Base-by-base conservation (phyloP, 1,284 basidiomycete species). In the Lentinus polychrous region DNA sequence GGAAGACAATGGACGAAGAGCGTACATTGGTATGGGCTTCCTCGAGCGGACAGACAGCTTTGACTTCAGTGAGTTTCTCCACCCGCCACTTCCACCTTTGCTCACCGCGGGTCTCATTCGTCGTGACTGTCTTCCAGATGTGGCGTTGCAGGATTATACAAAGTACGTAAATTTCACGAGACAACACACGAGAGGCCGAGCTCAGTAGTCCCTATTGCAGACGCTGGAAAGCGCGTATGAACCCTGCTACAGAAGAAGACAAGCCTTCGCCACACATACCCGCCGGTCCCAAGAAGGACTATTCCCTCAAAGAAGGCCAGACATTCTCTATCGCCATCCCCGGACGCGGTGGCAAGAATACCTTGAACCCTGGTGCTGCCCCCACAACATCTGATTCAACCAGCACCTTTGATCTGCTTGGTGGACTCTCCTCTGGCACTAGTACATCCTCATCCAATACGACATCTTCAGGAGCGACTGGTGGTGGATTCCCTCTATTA, bases 21-120 rank as follows among this genome's bases (percentile, higher is more conserved):
- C 93, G 1, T 95, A 92, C 61, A 90, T 97, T 51, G 94, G 94
- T 2, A 86, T 96, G 78, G 93, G 94, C 7, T 97, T 96, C 64
- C 78, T 81, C 15, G 94, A 97, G 64, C 79, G 94, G 22, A 79
- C 88, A 24, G 94, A 96, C 59, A 89, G 89, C 55, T 96, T 96
- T 66, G 93, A 95, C 67, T 95, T 95, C 67, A 92, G 89, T 90
- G 54, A 62, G 86, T 71, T 32, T 34, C 23, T 47, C 17, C 18
- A 39, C 12, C 4, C 31, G 24, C 17, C 20, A n/a, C 8, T 22
- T 3, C 31, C 6, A 12, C 15, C 14, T 41, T 10, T 8, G 17
- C 2, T 52, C 27, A 31, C 48, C n/a, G n/a, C n/a, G 24, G n/a
- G 11, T 46, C 22, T 17, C 22, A 15, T 27, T 51, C 34, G n/a